These are phyloP conservation scores for Thermomucor indicae-seudaticae DNA, from an alignment of 371 early-diverging fungal species.

Conservation along the genomic window DNA sequence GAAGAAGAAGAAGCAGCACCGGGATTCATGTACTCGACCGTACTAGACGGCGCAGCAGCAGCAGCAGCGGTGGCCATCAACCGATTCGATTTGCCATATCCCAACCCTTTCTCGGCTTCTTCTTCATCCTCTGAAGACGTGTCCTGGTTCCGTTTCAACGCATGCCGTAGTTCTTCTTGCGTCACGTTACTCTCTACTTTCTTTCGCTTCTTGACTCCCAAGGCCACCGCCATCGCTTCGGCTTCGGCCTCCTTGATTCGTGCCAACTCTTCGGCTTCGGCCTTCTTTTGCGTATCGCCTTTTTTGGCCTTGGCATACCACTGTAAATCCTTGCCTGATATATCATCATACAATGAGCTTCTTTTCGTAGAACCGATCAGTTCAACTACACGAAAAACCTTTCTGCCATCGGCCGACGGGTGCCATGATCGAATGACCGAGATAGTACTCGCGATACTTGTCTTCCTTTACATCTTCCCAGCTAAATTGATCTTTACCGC, in stretches of 20 bases:
- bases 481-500: conserved; percentile 61
- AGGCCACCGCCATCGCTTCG: conserved; percentile 75
- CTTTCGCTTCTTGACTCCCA: conserved; percentile 60
- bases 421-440: conserved; percentile 81
- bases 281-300: conserved; percentile 16
- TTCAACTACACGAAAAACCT: conserved; percentile 18
- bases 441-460: conserved; percentile 82
- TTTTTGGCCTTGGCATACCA: conserved; percentile 70
- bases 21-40: no score
- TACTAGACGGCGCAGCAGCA: no score
- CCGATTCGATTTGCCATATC: no score
- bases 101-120: conserved; percentile 54
- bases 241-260: conserved; percentile 74
- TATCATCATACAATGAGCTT: background rate
- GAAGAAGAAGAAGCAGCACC: no score
- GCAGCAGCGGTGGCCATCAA: no score
- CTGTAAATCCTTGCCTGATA: conserved; percentile 62
- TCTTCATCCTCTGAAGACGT: conserved; percentile 27
- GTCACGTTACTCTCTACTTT: conserved; percentile 51
- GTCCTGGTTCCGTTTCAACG: conserved; percentile 43
- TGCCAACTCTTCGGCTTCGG: conserved; percentile 46
- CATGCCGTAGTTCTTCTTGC: conserved; percentile 55
- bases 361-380: background rate
- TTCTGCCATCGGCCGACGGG: conserved; percentile 74
- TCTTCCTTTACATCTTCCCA: conserved; percentile 81